Evolutionary conservation across 2,329 filamentous ascomycete species (phyloP), one percentile per base, ranked within the genome.

Genomic region (Ilyonectria destructans): DNA sequence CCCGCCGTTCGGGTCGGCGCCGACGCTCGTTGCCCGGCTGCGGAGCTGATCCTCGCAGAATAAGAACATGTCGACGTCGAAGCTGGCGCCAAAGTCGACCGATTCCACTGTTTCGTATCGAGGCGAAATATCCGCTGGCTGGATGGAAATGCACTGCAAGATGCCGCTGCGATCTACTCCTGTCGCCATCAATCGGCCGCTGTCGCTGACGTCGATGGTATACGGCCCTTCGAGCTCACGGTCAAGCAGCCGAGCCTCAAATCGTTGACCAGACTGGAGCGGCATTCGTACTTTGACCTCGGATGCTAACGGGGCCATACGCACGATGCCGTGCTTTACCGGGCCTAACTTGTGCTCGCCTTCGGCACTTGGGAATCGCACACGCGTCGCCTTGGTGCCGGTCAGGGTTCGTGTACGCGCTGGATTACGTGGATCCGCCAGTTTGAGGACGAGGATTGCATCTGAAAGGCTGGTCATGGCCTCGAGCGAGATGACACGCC

Each of bases 401-500:
- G 40, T n/a, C 8, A 43, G 17, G 40, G 40, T 43, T n/a, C 40
- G 15, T n/a, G 17, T 43, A 7, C 17, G 15, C 5, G 15, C 40
- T 19, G 40, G 2, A n/a, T 43, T 40, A 10, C 37, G 40, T 8
- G 40, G 40, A 43, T n/a, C n/a, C 17, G 7, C 40, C 6, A 43
- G 40, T 4, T 17, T 43, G 4, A 43, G 40, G 7, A 43, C 7
- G 4, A 43, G 40, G 7, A 43, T n/a, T 2, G 40, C 33, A 26
- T 55, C 52, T 3, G 33, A 40, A 2, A 33, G 52, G 9, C 52
- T 31, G 6, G 52, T 55, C n/a, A 55, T 12, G 33, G 33, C 52
- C 15, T 55, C 52, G 33, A 55, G 52, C n/a, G 52, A 55, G 6
- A 55, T n/a, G 9, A 55, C 52, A 15, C 37, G 52, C 52, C 52